Evolutionary conservation across 805 yeast species (phyloP).

Genomic region (Torulaspora indica): DNA sequence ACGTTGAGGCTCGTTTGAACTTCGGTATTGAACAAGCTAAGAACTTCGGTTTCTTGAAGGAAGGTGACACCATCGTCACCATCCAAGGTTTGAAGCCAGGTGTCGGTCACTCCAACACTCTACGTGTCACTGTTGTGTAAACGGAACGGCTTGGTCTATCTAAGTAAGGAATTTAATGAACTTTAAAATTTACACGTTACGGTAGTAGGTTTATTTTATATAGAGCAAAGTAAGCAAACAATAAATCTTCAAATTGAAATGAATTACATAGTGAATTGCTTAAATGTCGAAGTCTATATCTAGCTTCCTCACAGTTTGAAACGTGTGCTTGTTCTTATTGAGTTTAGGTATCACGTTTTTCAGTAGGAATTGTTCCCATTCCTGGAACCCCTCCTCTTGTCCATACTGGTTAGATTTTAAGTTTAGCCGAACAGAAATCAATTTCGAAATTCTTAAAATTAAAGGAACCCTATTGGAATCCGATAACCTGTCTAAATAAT

Average conservation of each 20-base stretch:
- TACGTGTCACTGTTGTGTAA: constrained; percentile 82
- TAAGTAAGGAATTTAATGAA: constrained; percentile 7
- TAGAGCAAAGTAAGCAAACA: constrained; percentile 7
- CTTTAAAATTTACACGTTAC: constrained; percentile 7
- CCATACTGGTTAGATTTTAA: constrained; percentile 11
- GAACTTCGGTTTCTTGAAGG: constrained; percentile 74
- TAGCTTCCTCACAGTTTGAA: constrained; percentile 22
- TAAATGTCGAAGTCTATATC: constrained; percentile 26
- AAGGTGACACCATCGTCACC: constrained; percentile 87
- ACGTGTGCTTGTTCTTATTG: constrained; percentile 24
- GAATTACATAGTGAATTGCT: neutral
- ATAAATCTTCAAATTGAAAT: neutral
- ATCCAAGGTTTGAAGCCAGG: constrained; percentile 99
- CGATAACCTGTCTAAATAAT: constrained; percentile 33
- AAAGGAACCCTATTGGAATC: constrained; percentile 28
- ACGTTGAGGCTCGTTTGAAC: constrained; percentile 90
- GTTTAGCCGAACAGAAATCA: constrained; percentile 23
- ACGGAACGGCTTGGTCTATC: constrained; percentile 5
- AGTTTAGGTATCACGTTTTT: constrained; percentile 26
- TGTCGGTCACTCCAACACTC: constrained; percentile 97
- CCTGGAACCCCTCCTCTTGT: constrained; percentile 21
- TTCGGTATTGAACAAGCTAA: constrained; percentile 90
- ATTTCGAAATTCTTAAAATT: constrained; percentile 22
- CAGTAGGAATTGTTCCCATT: constrained; percentile 33
- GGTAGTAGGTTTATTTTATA: constrained; percentile 10